Evolutionary conservation across 331 rosid genomes (phyloP), one percentile per base, ranked within the genome.

Genomic region (Malus hybrid): DNA sequence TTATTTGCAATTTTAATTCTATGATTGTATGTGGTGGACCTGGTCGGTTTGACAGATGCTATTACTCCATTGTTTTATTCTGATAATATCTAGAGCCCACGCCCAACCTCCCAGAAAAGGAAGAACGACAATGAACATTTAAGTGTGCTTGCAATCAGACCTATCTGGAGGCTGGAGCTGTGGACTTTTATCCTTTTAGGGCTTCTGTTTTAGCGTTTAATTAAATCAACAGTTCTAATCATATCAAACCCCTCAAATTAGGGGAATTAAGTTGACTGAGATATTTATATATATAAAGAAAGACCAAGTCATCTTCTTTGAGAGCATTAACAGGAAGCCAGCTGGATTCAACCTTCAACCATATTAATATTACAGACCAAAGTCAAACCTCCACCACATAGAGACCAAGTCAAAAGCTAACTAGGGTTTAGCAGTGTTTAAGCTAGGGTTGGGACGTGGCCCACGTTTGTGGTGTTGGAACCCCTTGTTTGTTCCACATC

Each of bases 41-140:
- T 19, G 69, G 93, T 81, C 91, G 91, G 93, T 86, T 88, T 90
- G 93, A 88, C 88, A 80, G 72, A 29, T 8, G 69, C 70, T 8
- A 52, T 29, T 31, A n/a, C 33, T 16, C 20, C 34, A 16, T 2
- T 64, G 42, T 57, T 42, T 22, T 34, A 10, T 29, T 56, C 67
- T 1, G n/a, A 42, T 42, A 6, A 10, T 13, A 24, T 32, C 62
- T 28, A 10, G 20, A 46, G 59, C 57, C 63, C 79, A 57, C 48
- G 65, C 44, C 32, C 48, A 50, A 72, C 73, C 70, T 50, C 73
- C 54, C 20, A 54, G 42, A 24, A 34, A 13, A 18, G 27, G 20
- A 60, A 36, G 28, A 24, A 34, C 0, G 15, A 0, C 76, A 22
- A 20, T 32, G 67, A 10, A 27, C 46, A 57, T 65, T 61, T 28